Evolutionary conservation across 495 filamentous ascomycete genomes (phyloP).

Genomic region (Tetracladium marchalianum): DNA sequence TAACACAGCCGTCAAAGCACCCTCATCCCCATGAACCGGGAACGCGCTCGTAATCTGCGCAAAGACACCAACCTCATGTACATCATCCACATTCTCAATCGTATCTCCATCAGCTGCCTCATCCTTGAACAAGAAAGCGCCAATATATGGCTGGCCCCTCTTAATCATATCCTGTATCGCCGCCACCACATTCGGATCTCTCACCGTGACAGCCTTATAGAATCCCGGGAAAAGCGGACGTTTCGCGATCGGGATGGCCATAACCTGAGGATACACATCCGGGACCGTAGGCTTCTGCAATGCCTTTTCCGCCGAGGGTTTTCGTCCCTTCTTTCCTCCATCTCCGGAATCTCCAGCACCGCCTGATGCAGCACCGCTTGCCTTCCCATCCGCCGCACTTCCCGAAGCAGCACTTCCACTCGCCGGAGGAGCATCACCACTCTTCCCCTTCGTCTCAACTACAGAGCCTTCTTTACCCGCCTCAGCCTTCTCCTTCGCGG

Average conservation of each 20-base stretch:
- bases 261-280: conserved; percentile 94
- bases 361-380: conserved; percentile 29
- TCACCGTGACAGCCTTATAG: conserved; percentile 96
- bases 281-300: conserved; percentile 81
- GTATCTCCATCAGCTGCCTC: conserved; percentile 85
- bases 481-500: conserved; percentile 39
- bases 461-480: conserved; percentile 31
- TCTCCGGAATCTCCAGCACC: conserved; percentile 34
- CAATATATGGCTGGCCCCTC: conserved; percentile 95
- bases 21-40: conserved; percentile 69
- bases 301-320: conserved; percentile 55
- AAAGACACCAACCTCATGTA: conserved; percentile 93
- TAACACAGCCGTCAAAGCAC: conserved; percentile 77
- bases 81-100: conserved; percentile 78
- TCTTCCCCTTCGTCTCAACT: conserved; percentile 24
- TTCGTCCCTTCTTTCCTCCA: conserved; percentile 49
- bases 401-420: conserved; percentile 26
- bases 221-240: conserved; percentile 94
- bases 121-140: conserved; percentile 94
- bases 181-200: conserved; percentile 74
- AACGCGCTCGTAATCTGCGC: conserved; percentile 96
- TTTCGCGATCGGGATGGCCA: conserved; percentile 97
- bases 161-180: conserved; percentile 96
- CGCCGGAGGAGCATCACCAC: conserved; percentile 20
- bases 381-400: conserved; percentile 33